Conservation (phyloP, 306 rosid species). For the Comarum palustre region DNA sequence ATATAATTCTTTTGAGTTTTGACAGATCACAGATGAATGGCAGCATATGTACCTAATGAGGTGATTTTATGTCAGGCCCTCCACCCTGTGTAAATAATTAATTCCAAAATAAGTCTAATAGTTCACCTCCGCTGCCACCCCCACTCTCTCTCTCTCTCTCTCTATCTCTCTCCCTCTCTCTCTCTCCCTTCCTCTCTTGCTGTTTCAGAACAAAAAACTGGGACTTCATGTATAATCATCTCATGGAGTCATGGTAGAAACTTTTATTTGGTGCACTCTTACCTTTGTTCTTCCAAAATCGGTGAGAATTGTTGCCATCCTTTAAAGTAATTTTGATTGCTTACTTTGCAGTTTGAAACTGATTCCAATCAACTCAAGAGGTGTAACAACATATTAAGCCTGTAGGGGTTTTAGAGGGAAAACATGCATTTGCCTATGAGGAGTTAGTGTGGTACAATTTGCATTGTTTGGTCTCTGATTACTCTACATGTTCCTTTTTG, state of each 20-base stretch:
- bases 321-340: neutral
- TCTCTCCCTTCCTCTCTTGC: neutral
- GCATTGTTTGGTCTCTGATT: neutral
- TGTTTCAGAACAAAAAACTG: neutral
- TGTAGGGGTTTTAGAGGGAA: neutral
- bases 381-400: neutral
- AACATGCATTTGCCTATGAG: neutral
- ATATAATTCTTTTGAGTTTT: neutral
- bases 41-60: neutral
- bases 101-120: neutral
- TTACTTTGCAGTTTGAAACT: neutral
- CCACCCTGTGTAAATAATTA: constrained; percentile 2
- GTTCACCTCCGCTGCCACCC: neutral
- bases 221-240: neutral
- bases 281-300: neutral
- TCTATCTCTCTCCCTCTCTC: too few relatives aligned
- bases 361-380: neutral
- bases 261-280: neutral
- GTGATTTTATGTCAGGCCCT: neutral
- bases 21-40: neutral
- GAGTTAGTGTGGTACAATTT: neutral
- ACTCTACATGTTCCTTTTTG: neutral
- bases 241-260: neutral
- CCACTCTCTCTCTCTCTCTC: too few relatives aligned
- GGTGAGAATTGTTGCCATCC: neutral